These are phyloP conservation scores for Erodium texanum DNA, from an alignment of 441 rosid species.

Conservation along the genomic window DNA sequence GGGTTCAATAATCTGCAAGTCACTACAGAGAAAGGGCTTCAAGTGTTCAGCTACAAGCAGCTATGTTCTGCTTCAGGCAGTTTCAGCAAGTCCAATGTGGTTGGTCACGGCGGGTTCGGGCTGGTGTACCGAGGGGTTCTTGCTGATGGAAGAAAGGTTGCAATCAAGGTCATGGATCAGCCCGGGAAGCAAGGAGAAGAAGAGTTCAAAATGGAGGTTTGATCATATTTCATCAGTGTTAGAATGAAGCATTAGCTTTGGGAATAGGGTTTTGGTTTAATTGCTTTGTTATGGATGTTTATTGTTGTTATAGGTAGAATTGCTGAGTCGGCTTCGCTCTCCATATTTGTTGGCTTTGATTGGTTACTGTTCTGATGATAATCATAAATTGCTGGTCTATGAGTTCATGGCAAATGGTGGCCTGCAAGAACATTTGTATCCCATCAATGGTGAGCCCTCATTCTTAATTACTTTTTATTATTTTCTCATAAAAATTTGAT, in stretches of 20 bases:
- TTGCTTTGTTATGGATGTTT: too few species aligned
- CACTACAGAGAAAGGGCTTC: slow-evolving; percentile 46
- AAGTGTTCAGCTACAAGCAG: slow-evolving; percentile 71
- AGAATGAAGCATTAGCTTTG: background rate
- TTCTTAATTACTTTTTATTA: too few species aligned
- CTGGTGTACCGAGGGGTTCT: slow-evolving; percentile 83
- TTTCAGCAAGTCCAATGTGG: slow-evolving; percentile 81
- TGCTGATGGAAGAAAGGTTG: slow-evolving; percentile 71
- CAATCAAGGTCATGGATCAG: slow-evolving; percentile 80
- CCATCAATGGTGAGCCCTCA: slow-evolving; percentile 39
- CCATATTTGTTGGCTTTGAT: slow-evolving; percentile 73
- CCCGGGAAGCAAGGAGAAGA: slow-evolving; percentile 88
- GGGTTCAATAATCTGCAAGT: slow-evolving; percentile 27
- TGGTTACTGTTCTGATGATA: slow-evolving; percentile 72
- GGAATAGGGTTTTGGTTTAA: slow-evolving; percentile 4
- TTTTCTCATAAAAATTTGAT: background rate
- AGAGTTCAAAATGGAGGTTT: slow-evolving; percentile 84
- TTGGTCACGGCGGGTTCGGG: slow-evolving; percentile 91
- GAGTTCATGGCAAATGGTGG: slow-evolving; percentile 73
- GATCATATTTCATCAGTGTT: slow-evolving; percentile 1
- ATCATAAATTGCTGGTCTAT: slow-evolving; percentile 54
- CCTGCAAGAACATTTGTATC: slow-evolving; percentile 66
- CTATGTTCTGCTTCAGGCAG: slow-evolving; percentile 77
- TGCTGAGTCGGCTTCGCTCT: slow-evolving; percentile 58
- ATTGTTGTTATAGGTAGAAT: slow-evolving; percentile 52